Base-by-base conservation (phyloP, 257 asterid genomes). In the Lantana camara region DNA sequence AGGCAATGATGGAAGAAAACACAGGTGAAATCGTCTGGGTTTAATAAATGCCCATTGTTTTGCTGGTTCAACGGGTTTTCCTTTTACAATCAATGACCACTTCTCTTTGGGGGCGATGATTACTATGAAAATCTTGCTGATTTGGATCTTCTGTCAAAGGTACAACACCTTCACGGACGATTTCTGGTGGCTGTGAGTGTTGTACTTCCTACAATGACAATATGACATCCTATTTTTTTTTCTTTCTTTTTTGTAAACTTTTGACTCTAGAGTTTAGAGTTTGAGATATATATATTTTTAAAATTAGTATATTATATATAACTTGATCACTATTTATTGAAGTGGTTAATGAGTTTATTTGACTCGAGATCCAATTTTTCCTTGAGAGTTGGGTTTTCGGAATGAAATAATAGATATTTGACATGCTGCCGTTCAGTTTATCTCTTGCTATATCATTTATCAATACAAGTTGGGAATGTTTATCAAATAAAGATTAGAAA, bases 41-140 rank as follows among this genome's bases (percentile, higher is more conserved):
- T 62, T 55, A 51, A 37, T 49, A 55, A 66, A 75, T 72, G 72
- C 55, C 72, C 53, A 44, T 57, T 15, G 76, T 35, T 70, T 71
- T 34, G 41, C 40, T 44, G 68, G 38, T 23, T 16, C 8, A 22
- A 9, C 32, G 49, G 49, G 49, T 20, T 58, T 47, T 34, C 8
- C n/a, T n/a, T n/a, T n/a, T n/a, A n/a, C n/a, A n/a, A 46, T 19
- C 65, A 67, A 66, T 72, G 72, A 60, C 71, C 82, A 16, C 8
- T 40, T 35, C 19, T 20, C 19, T 15, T 20, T 32, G 4, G 56
- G n/a, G 75, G 70, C 83, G 83, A 78, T 78, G 75, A 12, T 71
- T 74, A 52, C 76, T 74, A 78, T 64, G 83, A 34, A 24, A 41
- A n/a, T n/a, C 46, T 7, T 14, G 63, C 66, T 19, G 46, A 23